Conservation (phyloP, 495 filamentous ascomycete species). For the Talaromyces wortmannii region DNA sequence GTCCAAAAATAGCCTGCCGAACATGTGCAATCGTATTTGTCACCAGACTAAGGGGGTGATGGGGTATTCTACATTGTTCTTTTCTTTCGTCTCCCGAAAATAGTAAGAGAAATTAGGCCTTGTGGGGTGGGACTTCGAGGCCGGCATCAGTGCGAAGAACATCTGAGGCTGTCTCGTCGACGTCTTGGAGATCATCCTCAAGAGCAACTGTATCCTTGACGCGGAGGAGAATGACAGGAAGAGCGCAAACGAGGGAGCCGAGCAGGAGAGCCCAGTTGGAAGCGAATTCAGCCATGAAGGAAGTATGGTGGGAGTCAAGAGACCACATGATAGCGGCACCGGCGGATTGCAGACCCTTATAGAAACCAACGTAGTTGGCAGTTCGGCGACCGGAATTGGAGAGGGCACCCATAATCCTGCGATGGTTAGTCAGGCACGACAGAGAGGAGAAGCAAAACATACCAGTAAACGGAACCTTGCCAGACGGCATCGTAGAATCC, state of each 20-base stretch:
- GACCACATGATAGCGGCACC: slow-evolving; percentile 77
- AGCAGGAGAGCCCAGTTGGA: slow-evolving; percentile 61
- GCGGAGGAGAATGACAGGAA: slow-evolving; percentile 65
- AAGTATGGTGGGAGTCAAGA: slow-evolving; percentile 53
- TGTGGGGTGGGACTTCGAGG: slow-evolving; percentile 1
- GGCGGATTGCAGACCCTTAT: slow-evolving; percentile 87
- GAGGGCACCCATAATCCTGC: slow-evolving; percentile 78
- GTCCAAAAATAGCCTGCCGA: no score
- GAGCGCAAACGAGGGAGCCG: slow-evolving; percentile 60
- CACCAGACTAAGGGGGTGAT: no score
- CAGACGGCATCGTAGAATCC: slow-evolving; percentile 44
- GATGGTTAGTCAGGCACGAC: slow-evolving; percentile 7
- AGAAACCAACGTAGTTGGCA: slow-evolving; percentile 86
- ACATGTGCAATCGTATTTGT: no score
- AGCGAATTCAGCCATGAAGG: slow-evolving; percentile 48
- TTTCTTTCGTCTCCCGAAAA: no score
- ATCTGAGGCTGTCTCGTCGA: slow-evolving; percentile 67
- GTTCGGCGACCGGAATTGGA: slow-evolving; percentile 86
- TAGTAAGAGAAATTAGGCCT: background rate
- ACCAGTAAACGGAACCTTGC: slow-evolving; percentile 83
- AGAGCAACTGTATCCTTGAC: slow-evolving; percentile 63
- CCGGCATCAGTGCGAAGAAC: slow-evolving; percentile 28
- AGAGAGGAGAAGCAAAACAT: slow-evolving; percentile 13
- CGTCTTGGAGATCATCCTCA: slow-evolving; percentile 69
- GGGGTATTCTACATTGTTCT: no score